These are phyloP conservation scores for Termitomyces titanicus DNA, from an alignment of 768 basidiomycete genomes.

Conservation along the genomic window DNA sequence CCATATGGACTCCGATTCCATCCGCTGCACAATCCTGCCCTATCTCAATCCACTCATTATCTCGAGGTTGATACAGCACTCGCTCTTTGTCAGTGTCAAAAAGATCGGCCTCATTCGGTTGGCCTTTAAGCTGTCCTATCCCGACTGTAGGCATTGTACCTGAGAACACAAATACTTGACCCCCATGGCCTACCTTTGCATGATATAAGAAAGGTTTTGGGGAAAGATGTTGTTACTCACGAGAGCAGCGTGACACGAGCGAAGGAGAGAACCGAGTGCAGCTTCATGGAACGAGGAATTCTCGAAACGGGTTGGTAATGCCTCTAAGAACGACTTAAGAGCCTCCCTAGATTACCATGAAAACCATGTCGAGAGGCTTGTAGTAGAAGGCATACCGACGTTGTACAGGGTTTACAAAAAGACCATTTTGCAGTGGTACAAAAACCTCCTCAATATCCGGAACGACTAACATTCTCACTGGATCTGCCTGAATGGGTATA, in stretches of 20 bases:
- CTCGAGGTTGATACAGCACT: slow-evolving; percentile 74
- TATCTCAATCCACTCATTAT: slow-evolving; percentile 72
- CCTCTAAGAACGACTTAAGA: slow-evolving; percentile 63
- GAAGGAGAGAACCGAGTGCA: slow-evolving; percentile 76
- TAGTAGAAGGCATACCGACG: slow-evolving; percentile 53
- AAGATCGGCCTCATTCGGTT: slow-evolving; percentile 57
- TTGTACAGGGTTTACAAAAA: slow-evolving; percentile 74
- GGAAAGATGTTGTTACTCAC: slow-evolving; percentile 34
- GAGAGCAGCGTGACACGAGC: slow-evolving; percentile 67
- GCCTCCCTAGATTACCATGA: slow-evolving; percentile 36
- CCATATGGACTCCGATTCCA: slow-evolving; percentile 88
- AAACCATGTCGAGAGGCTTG: neutral
- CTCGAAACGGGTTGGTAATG: slow-evolving; percentile 60
- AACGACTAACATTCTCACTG: slow-evolving; percentile 72
- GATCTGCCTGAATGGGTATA: slow-evolving; percentile 38
- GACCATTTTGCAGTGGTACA: slow-evolving; percentile 63
- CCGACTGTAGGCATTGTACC: slow-evolving; percentile 69
- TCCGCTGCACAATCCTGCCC: slow-evolving; percentile 87
- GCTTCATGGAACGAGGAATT: slow-evolving; percentile 46
- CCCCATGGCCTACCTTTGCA: slow-evolving; percentile 61
- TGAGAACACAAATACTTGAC: slow-evolving; percentile 74
- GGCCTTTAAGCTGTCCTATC: slow-evolving; percentile 59
- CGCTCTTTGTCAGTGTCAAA: slow-evolving; percentile 88
- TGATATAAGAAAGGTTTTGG: neutral
- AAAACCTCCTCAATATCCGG: slow-evolving; percentile 93